Evolutionary conservation across 495 filamentous ascomycete species (phyloP).

Genomic region (Apodospora peruviana): DNA sequence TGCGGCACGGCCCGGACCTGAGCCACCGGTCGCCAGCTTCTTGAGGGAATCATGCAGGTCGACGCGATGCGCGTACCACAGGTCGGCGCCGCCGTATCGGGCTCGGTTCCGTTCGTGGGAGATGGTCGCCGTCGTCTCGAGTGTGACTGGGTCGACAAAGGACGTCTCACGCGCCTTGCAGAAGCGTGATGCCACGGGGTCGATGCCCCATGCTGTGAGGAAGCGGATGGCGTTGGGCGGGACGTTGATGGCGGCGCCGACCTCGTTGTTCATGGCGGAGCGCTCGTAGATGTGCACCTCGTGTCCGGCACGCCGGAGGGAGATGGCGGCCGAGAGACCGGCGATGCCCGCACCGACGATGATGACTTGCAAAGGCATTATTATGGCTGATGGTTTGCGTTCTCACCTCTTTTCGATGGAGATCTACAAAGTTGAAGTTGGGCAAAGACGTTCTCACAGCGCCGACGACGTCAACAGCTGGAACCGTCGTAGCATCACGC

Average conservation of each 20-base stretch:
- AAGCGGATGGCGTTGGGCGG: slow-evolving; percentile 45
- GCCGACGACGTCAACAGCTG: too few relatives aligned
- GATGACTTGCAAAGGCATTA: slow-evolving; percentile 34
- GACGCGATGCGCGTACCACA: slow-evolving; percentile 14
- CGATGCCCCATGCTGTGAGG: slow-evolving; percentile 34
- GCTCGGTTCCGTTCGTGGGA: slow-evolving; percentile 5
- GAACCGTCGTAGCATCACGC: too few relatives aligned
- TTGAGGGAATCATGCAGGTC: slow-evolving; percentile 39
- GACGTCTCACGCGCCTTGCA: slow-evolving; percentile 7
- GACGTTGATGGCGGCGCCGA: slow-evolving; percentile 49
- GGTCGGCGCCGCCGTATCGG: slow-evolving; percentile 1
- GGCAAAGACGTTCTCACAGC: too few relatives aligned
- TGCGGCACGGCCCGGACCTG: slow-evolving; percentile 21
- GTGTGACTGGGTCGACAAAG: slow-evolving; percentile 1
- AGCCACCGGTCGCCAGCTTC: slow-evolving; percentile 24
- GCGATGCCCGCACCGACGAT: slow-evolving; percentile 52
- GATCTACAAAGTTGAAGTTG: neutral
- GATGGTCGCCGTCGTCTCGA: slow-evolving; percentile 2
- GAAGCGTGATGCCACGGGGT: slow-evolving; percentile 11
- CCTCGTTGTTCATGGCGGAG: slow-evolving; percentile 46
- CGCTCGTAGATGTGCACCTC: slow-evolving; percentile 49
- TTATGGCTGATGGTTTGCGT: slow-evolving; percentile 30
- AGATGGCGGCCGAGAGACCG: slow-evolving; percentile 47
- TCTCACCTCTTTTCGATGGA: slow-evolving; percentile 2
- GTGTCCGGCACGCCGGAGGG: slow-evolving; percentile 46